A percentile compares a stretch with the other conserved stretches of the same genome.
These are phyloP conservation scores for Lenwebbia sp. DNA, from an alignment of 345 rosid genomes.

Conservation along the genomic window DNA sequence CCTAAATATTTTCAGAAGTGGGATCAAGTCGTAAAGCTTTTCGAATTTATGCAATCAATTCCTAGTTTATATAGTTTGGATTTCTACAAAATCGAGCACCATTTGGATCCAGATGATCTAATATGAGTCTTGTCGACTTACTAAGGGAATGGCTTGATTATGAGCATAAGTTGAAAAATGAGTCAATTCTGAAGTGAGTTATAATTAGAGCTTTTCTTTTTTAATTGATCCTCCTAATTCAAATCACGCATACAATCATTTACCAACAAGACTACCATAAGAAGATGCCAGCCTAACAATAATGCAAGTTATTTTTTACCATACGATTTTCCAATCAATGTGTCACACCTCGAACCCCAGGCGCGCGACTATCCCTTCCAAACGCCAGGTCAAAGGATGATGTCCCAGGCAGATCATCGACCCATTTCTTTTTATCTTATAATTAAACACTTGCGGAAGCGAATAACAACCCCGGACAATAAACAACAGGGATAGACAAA, in stretches of 20 bases:
- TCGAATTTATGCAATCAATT: not conserved
- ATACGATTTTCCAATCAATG: too few species aligned
- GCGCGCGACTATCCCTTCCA: too few species aligned
- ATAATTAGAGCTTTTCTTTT: not conserved
- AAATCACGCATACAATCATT: not conserved
- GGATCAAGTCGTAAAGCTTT: not conserved
- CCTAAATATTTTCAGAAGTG: not conserved
- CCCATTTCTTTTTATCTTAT: too few species aligned
- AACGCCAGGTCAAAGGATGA: too few species aligned
- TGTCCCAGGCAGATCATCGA: too few species aligned
- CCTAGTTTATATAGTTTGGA: not conserved
- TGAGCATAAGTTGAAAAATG: not conserved
- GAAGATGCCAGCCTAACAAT: too few species aligned
- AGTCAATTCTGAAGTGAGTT: not conserved
- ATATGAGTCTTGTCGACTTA: not conserved
- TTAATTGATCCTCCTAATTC: not conserved
- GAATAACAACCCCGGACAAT: too few species aligned
- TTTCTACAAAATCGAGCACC: not conserved
- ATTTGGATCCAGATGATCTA: not conserved
- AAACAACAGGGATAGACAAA: too few species aligned
- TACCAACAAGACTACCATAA: not conserved
- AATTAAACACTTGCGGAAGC: too few species aligned
- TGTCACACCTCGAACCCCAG: too few species aligned
- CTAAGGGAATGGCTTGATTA: not conserved
- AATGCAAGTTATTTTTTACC: too few species aligned